Percentiles rank a stretch among this genome's conserved stretches.
These are phyloP conservation scores for Fusarium lateritium DNA, from an alignment of 2,329 filamentous ascomycete species.

Conservation along the genomic window DNA sequence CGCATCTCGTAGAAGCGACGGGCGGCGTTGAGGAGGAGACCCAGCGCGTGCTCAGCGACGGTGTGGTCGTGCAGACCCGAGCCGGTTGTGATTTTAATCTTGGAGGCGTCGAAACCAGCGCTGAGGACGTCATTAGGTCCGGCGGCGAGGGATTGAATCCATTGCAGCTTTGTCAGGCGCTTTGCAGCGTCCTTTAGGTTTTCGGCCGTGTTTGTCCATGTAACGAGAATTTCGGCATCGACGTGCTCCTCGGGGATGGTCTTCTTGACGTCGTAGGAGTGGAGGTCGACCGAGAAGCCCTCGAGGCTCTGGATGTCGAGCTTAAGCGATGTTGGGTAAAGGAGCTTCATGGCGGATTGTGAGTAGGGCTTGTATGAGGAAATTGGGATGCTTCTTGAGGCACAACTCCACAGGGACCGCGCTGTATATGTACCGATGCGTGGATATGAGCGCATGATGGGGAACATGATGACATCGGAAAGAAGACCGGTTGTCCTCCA, in stretches of 20 bases:
- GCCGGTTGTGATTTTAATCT: constrained; percentile 70
- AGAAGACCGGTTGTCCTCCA: constrained; percentile 37
- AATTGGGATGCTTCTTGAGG: neutral
- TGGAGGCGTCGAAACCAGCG: constrained; percentile 70
- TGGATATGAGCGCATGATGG: constrained; percentile 37
- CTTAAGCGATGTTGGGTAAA: constrained; percentile 75
- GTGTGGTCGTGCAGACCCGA: constrained; percentile 75
- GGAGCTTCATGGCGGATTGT: constrained; percentile 68
- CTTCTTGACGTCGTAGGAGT: constrained; percentile 71
- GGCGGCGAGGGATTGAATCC: constrained; percentile 77
- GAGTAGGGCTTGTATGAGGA: neutral
- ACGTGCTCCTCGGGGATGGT: constrained; percentile 69
- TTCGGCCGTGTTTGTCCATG: constrained; percentile 71
- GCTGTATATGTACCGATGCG: constrained; percentile 39
- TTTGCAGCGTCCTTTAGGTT: constrained; percentile 72
- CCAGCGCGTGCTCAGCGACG: constrained; percentile 75
- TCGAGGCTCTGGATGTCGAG: constrained; percentile 69
- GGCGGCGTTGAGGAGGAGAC: constrained; percentile 68
- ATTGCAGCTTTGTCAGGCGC: constrained; percentile 70
- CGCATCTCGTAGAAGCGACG: constrained; percentile 74
- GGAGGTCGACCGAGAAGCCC: constrained; percentile 71
- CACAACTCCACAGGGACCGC: constrained; percentile 3
- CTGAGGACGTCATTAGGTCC: constrained; percentile 75
- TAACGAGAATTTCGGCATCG: constrained; percentile 73
- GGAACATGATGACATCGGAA: constrained; percentile 34